Percentiles rank a stretch among this genome's conserved stretches.
phyloP scores from a whole-genome alignment of 2,329 filamentous ascomycete genomes.

The Xenosphaeropsis pyriputrescens region DNA sequence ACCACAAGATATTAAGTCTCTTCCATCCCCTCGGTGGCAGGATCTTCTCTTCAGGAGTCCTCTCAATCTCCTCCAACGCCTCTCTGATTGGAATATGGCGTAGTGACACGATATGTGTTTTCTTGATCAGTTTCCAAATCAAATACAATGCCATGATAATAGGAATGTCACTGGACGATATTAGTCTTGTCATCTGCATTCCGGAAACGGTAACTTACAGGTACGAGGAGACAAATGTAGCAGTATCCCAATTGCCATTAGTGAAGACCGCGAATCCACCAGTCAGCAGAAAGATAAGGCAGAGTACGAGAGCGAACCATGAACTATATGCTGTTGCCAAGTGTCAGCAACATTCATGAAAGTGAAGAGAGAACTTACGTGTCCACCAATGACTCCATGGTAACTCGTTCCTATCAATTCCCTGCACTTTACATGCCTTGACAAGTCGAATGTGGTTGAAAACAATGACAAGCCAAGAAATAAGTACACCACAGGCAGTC shows the following conservation, averaged over 20 bases:
- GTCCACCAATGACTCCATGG: conserved; percentile 53
- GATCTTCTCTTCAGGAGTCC: conserved; percentile 21
- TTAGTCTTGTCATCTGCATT: neutral
- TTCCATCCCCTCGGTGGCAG: conserved; percentile 11
- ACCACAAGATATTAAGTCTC: conserved; percentile 21
- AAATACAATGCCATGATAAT: conserved; percentile 25
- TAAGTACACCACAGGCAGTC: conserved; percentile 45
- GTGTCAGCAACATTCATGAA: conserved; percentile 2
- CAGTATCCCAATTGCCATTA: conserved; percentile 39
- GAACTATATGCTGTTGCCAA: conserved; percentile 38
- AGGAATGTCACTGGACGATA: conserved; percentile 20
- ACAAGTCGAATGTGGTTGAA: conserved; percentile 43
- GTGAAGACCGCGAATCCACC: conserved; percentile 53
- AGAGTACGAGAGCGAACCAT: conserved; percentile 41
- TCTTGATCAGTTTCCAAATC: conserved; percentile 38
- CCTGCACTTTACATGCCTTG: conserved; percentile 37
- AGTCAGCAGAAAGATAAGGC: conserved; percentile 51
- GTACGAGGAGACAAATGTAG: conserved; percentile 45
- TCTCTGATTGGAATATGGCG: conserved; percentile 22
- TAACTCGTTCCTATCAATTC: conserved; percentile 30
- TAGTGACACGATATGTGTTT: conserved; percentile 24
- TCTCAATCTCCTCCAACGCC: conserved; percentile 19
- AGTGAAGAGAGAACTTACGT: conserved; percentile 23
- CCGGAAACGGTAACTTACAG: conserved; percentile 27
- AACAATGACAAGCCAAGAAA: conserved; percentile 48